phyloP scores from a whole-genome alignment of 2,329 filamentous ascomycete genomes.

The Paraphoma chrysanthemicola region DNA sequence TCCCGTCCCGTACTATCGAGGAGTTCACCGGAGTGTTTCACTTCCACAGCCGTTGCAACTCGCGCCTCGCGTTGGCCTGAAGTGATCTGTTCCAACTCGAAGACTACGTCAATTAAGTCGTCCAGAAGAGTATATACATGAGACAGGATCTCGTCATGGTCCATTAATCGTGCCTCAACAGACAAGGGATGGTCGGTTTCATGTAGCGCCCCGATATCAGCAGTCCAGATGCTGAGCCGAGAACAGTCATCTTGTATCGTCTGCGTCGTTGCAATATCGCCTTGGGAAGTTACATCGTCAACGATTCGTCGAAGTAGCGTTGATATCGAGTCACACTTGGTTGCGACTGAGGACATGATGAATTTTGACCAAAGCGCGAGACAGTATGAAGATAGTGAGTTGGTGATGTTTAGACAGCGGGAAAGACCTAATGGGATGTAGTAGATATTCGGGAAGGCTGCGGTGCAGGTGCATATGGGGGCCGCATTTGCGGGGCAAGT shows the following conservation, averaged over 20 bases:
- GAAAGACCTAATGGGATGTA: background rate
- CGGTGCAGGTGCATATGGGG: background rate
- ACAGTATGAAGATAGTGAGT: background rate
- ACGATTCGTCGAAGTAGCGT: background rate
- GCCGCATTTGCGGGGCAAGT: background rate
- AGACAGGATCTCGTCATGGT: conserved; percentile 15
- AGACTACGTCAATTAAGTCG: conserved; percentile 16
- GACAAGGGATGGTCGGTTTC: conserved; percentile 13
- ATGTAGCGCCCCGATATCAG: conserved; percentile 26
- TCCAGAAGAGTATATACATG: conserved; percentile 14
- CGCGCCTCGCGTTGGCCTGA: conserved; percentile 9
- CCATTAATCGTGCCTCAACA: conserved; percentile 21
- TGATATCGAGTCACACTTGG: background rate
- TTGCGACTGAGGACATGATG: background rate
- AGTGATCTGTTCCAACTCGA: conserved; percentile 10
- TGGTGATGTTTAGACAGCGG: too few species aligned
- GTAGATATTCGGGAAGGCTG: background rate
- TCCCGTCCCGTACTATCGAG: background rate
- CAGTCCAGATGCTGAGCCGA: conserved; percentile 11
- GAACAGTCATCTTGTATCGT: background rate
- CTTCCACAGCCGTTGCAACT: background rate
- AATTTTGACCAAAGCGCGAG: background rate
- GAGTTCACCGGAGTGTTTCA: background rate
- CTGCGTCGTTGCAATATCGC: background rate
- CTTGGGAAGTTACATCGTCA: background rate